These are phyloP conservation scores for Euphrasia arctica DNA, from an alignment of 305 asterid species.

Conservation along the genomic window DNA sequence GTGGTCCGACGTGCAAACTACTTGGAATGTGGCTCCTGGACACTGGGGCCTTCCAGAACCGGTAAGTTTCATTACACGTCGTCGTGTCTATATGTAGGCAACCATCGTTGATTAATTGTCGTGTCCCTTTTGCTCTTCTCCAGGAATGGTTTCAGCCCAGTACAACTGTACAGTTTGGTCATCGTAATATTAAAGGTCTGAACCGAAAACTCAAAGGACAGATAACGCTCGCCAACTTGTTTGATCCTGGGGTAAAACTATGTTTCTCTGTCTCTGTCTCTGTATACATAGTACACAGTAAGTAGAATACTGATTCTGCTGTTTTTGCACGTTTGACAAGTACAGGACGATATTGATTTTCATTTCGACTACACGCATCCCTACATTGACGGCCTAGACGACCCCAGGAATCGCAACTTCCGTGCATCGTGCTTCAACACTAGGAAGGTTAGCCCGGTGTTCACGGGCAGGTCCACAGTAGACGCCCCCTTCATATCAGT, in stretches of 20 bases:
- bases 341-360: conserved; percentile 26
- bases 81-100: too few relatives aligned
- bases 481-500: conserved; percentile 23
- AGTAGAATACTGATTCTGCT: neutral
- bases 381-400: conserved; percentile 24
- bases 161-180: conserved; percentile 22
- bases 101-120: too few relatives aligned
- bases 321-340: neutral
- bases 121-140: neutral
- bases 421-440: conserved; percentile 20
- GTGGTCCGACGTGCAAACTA: conserved; percentile 6
- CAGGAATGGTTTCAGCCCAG: conserved; percentile 26
- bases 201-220: conserved; percentile 24
- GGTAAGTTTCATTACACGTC: neutral
- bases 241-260: conserved; percentile 24
- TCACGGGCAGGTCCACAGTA: conserved; percentile 13
- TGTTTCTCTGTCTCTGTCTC: neutral
- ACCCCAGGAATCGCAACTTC: conserved; percentile 27
- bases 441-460: conserved; percentile 26
- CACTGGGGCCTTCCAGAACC: neutral
- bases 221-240: conserved; percentile 22
- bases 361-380: conserved; percentile 30
- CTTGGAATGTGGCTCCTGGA: conserved; percentile 11
- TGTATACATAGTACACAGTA: neutral
- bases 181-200: conserved; percentile 27